Base-by-base conservation (phyloP, 495 filamentous ascomycete genomes). In the Daldinia bambusicola region DNA sequence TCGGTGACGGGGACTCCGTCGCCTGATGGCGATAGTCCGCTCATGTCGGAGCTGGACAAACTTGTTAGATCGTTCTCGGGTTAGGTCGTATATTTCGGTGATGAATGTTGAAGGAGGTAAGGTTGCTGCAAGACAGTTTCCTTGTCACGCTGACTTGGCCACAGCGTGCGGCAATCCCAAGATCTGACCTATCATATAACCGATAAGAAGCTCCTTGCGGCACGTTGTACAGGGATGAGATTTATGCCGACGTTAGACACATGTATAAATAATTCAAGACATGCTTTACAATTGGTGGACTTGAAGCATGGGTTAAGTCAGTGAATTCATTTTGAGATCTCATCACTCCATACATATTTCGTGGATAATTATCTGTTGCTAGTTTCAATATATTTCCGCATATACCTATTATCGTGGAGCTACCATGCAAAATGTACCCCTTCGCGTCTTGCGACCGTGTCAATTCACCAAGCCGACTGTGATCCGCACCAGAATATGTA, bases 1-100 rank as follows among this genome's bases (percentile, higher is more conserved):
- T 73, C 70, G 37, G 70, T 69, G n/a, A 36, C 16, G 22, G 9
- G 45, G 37, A 66, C 59, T 4, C 66, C 70, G 59, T 69, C 65
- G 31, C 66, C 61, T 7, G 37, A 36, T 2, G 26, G 14, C 4
- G 20, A 45, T 20, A 5, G n/a, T 51, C 37, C 66, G 37, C 41
- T 69, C 70, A 73, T 73, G 9, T 60, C 62, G 64, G 41, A 50
- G 37, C 31, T 13, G 14, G n/a, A 16, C 8, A 16, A 20, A 52
- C 4, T 9, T 30, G 2, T 52, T 22, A 18, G 12, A 52, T 52
- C 13, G 9, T 26, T 31, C 22, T 10, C 9, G 14, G 22, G 3
- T 52, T 13, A n/a, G 26, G 14, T 53, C 22, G 13, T 32, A 53
- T 53, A 53, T 3, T 6, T 53, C 6, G 13, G 26, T n/a, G 22